A percentile compares a stretch with the other conserved stretches of the same genome.
Evolutionary conservation across 192 early-diverging fungal species (phyloP).

Genomic region (Phycomyces blakesleeanus): DNA sequence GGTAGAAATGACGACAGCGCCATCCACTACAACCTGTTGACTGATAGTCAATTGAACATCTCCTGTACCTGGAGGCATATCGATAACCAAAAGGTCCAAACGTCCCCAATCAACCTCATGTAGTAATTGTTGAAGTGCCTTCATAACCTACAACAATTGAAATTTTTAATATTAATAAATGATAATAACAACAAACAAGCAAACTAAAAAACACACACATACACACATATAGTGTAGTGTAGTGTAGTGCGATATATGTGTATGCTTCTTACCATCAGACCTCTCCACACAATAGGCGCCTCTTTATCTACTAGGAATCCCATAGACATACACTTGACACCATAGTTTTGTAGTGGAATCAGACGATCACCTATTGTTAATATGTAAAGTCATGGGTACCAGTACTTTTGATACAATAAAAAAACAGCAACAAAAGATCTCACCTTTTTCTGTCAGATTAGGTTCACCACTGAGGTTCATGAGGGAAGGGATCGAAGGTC

Average conservation of each 20-base stretch:
- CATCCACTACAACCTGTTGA: slow-evolving; percentile 68
- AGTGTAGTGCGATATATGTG: too few relatives aligned
- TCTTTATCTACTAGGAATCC: slow-evolving; percentile 79
- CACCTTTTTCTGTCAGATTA: slow-evolving; percentile 55
- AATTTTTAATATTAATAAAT: too few relatives aligned
- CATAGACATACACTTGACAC: slow-evolving; percentile 88
- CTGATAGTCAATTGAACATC: slow-evolving; percentile 82
- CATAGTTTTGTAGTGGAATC: slow-evolving; percentile 78
- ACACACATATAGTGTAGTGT: too few relatives aligned
- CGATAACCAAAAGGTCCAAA: slow-evolving; percentile 78
- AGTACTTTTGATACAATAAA: too few relatives aligned
- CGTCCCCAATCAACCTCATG: slow-evolving; percentile 79
- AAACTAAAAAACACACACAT: too few relatives aligned
- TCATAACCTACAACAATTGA: slow-evolving; percentile 57
- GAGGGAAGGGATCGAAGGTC: slow-evolving; percentile 81
- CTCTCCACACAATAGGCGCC: slow-evolving; percentile 83
- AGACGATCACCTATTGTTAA: slow-evolving; percentile 44
- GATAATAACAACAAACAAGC: too few relatives aligned
- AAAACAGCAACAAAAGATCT: neutral
- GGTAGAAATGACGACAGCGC: slow-evolving; percentile 84
- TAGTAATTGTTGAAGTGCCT: slow-evolving; percentile 82
- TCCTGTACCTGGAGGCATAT: slow-evolving; percentile 93
- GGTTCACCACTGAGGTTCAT: slow-evolving; percentile 80
- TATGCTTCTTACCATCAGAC: slow-evolving; percentile 66
- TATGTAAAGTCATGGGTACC: too few relatives aligned